Base-by-base conservation (phyloP, 805 yeast species). In the Crinitomyces ghanaensis region DNA sequence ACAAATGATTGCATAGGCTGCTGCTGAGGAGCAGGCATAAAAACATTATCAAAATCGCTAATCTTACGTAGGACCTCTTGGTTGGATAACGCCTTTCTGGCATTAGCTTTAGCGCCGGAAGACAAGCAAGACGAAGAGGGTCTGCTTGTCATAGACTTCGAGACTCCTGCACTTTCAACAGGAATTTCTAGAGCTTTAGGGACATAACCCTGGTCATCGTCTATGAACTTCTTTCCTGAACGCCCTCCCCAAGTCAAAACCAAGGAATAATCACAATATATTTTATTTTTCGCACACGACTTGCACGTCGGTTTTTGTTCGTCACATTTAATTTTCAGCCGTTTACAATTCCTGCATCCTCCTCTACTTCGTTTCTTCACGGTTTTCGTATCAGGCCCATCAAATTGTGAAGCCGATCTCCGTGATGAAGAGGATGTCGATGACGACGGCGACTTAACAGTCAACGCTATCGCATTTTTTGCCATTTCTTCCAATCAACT, bases 211-310 rank as follows among this genome's bases (percentile, higher is more conserved):
- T 26, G 20, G 19, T 18, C 15, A 6, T 7, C 27, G 21, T 20
- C 26, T 24, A 18, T 16, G 18, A 17, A 14, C 17, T 16, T 11
- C n/a, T 54, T 42, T 60, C 49, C 48, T 69, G 82, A 82, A 31
- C 85, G 54, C 0, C 86, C 86, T 13, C 83, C 85, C 88, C 88
- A 80, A 0, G 72, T 67, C 20, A 79, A 57, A 39, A 65, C 69
- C 6, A 79, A 45, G 3, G 75, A 59, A 43, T 79, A 80, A 46
- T 77, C 85, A 53, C 91, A 79, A 1, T 44, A 38, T 6, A 45
- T 35, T 1, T 56, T 53, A 2, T 65, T 53, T 39, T 68, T 72
- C 1, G 47, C 26, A 49, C 93, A 80, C 37, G 67, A 62, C 1
- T 65, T 45, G 45, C 93, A 80, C 0, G 46, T 39, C 0, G 91